Evolutionary conservation across 441 rosid species (phyloP).

Genomic region (Isatis lusitanica): DNA sequence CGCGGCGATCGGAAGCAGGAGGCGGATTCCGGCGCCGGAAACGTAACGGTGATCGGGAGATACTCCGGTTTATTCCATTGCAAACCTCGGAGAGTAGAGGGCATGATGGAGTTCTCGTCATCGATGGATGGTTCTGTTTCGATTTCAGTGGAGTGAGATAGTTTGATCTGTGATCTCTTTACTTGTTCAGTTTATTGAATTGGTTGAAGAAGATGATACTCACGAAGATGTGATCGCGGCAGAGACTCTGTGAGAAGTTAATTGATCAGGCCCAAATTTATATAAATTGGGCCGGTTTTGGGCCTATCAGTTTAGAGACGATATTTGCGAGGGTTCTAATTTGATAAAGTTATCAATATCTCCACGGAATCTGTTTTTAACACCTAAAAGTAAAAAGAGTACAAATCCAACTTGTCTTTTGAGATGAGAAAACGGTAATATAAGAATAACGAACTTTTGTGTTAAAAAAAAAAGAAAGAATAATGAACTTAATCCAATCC

Average conservation of each 20-base stretch:
- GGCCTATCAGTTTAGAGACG: neutral
- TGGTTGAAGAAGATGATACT: neutral
- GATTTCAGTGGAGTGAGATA: neutral
- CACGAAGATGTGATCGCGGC: neutral
- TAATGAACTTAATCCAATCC: too few relatives aligned
- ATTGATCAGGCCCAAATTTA: neutral
- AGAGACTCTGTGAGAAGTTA: neutral
- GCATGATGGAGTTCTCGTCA: neutral
- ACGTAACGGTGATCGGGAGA: constrained; percentile 1
- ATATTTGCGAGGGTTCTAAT: too few relatives aligned
- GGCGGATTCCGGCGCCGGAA: neutral
- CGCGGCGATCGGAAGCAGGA: neutral
- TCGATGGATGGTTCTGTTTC: neutral
- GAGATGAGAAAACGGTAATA: too few relatives aligned
- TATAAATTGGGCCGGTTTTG: neutral
- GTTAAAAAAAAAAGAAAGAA: too few relatives aligned
- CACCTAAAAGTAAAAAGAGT: too few relatives aligned
- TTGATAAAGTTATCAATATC: too few relatives aligned
- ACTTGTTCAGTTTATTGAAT: neutral
- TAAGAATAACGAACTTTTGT: too few relatives aligned
- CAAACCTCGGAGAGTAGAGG: neutral
- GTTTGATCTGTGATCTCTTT: neutral
- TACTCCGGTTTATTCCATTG: neutral
- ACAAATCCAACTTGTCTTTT: too few relatives aligned
- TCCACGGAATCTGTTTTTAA: too few relatives aligned